A percentile compares a stretch with the other conserved stretches of the same genome.
These are phyloP conservation scores for Rhododendron vialii DNA, from an alignment of 148 eudicot species.

Conservation along the genomic window DNA sequence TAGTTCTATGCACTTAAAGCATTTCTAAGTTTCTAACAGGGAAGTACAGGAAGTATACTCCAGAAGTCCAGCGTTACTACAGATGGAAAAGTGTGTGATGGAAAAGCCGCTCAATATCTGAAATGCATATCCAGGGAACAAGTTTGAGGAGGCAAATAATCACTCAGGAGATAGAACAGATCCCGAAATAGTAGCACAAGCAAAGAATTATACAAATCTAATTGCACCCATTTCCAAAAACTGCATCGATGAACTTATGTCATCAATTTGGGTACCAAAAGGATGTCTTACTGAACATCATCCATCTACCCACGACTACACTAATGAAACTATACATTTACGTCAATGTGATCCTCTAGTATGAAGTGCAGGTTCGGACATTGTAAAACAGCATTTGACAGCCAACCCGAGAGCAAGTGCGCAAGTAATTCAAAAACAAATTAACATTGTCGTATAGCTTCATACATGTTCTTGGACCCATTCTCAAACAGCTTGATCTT, in stretches of 20 bases:
- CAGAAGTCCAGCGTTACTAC: background rate
- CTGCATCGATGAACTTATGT: background rate
- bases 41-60: background rate
- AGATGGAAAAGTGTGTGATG: background rate
- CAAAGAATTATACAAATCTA: background rate
- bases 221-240: background rate
- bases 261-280: background rate
- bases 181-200: background rate
- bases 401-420: background rate
- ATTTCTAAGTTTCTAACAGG: background rate
- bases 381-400: background rate
- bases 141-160: background rate
- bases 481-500: background rate
- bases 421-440: background rate
- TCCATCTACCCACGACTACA: background rate
- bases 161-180: background rate
- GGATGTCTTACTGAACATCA: background rate
- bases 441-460: background rate
- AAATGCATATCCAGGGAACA: background rate
- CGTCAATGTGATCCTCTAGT: background rate
- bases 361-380: background rate
- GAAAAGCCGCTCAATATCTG: background rate
- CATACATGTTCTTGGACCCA: background rate
- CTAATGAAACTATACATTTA: background rate
- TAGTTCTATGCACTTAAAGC: background rate